Conservation (phyloP, 2,329 filamentous ascomycete genomes). For the Clarireedia homoeocarpa region DNA sequence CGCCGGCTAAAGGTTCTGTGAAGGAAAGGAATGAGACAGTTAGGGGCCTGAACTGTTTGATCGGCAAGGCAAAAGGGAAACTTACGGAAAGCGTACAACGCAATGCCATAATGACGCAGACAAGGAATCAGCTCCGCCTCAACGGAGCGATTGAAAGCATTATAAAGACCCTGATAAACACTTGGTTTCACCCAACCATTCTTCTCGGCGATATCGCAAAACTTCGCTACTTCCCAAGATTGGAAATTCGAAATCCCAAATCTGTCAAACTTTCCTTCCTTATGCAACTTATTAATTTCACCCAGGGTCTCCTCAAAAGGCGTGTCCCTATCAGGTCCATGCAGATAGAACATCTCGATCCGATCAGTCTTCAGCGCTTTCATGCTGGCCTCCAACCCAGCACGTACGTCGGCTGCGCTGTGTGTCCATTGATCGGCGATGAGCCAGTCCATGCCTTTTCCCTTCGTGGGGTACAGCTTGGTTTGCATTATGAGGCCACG, state of each 20-base stretch:
- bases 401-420: conserved; percentile 41
- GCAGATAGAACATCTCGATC: conserved; percentile 25
- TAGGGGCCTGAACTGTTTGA: too few relatives aligned
- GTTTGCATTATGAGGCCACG: conserved; percentile 56
- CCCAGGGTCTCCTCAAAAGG: conserved; percentile 26
- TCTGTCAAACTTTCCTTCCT: conserved; percentile 19
- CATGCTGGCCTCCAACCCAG: conserved; percentile 42
- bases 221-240: conserved; percentile 24
- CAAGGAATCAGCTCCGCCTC: conserved; percentile 54
- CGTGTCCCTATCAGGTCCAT: conserved; percentile 23
- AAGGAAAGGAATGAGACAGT: too few relatives aligned
- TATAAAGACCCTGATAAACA: conserved; percentile 31
- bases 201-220: conserved; percentile 27
- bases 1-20: conserved; percentile 42
- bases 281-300: conserved; percentile 29
- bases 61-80: too few relatives aligned
- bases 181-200: conserved; percentile 30
- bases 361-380: conserved; percentile 45
- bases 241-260: conserved; percentile 58
- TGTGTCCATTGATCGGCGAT: conserved; percentile 30
- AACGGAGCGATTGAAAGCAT: conserved; percentile 37
- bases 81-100: conserved; percentile 48
- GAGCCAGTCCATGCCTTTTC: not conserved
- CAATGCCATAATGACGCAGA: conserved; percentile 50
- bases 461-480: conserved; percentile 33